Evolutionary conservation across 2,329 filamentous ascomycete species (phyloP).

Genomic region (Curvularia hawaiiensis): DNA sequence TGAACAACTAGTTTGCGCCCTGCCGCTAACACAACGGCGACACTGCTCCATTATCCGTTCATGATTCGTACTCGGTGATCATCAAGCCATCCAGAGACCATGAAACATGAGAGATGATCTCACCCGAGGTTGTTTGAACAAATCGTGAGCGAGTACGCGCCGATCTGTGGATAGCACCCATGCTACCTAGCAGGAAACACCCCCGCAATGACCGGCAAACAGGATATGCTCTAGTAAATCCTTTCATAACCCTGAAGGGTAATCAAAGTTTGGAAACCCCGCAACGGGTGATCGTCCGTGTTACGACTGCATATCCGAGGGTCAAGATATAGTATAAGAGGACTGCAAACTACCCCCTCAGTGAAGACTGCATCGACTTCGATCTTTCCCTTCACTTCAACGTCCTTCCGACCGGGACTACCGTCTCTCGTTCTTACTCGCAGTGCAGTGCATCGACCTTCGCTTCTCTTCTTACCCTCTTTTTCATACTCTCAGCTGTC

Average conservation of each 20-base stretch:
- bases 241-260: neutral
- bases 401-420: neutral
- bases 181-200: neutral
- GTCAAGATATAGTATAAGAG: slow-evolving; percentile 6
- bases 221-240: neutral
- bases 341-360: neutral
- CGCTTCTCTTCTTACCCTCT: neutral
- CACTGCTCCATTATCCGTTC: neutral
- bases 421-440: slow-evolving; percentile 2
- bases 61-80: neutral
- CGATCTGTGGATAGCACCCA: neutral
- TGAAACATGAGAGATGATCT: neutral
- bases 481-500: neutral
- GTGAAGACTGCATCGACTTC: slow-evolving; percentile 6
- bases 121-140: neutral
- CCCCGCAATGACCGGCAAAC: neutral
- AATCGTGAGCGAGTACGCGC: neutral
- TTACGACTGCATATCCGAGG: neutral
- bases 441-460: slow-evolving; percentile 31
- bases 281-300: neutral
- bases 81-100: neutral
- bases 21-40: slow-evolving; percentile 2
- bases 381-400: slow-evolving; percentile 15
- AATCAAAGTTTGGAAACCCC: slow-evolving; percentile 3
- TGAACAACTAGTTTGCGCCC: neutral